Evolutionary conservation across 805 yeast species (phyloP), one percentile per base, ranked within the genome.

Genomic region (Sugiyamaella valdiviana): DNA sequence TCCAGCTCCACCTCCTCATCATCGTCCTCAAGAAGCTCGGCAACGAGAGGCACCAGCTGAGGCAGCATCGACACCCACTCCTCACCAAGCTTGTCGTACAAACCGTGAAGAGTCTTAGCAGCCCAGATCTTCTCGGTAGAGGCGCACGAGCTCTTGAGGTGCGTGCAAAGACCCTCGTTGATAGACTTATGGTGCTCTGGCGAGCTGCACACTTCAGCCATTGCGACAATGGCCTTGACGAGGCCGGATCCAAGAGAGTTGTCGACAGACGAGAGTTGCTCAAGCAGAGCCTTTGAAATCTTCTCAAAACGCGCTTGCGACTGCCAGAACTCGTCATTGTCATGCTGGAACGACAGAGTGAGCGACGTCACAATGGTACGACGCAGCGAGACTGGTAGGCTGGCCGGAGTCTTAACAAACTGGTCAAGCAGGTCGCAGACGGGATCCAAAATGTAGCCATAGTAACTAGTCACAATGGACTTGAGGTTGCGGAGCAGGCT

Each of bases 311-410:
- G 79, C 21, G 88, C 78, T 45, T 83, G 83, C 40, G 88, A 80
- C 50, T 85, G 83, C 99, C 99, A 93, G 70, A 86, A 93, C 60
- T 93, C 99, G 58, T 85, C 95, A 61, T 83, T 86, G 62, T 91
- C 97, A 61, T 81, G 83, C 60, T 82, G 85, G 72, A 93, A 89
- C 1, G 96, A 84, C 0, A 87, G 75, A 0, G 82, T 78, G 54
- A 93, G 69, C 0, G 96, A 81, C 54, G 78, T 81, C 46, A 89
- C 69, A 17, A 90, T 65, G 37, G 86, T 67, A 68, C 96, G 80
- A 67, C 88, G 82, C 57, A 89, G 70, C 53, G 79, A 78, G 42
- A 74, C 65, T 49, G 76, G 73, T 26, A 71, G 69, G 5, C 42
- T 26, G 17, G 53, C 50, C 23, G 55, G 52, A 12, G 71, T 71